Conservation (phyloP, 2,329 filamentous ascomycete species). For the Hypoxylon sp. region DNA sequence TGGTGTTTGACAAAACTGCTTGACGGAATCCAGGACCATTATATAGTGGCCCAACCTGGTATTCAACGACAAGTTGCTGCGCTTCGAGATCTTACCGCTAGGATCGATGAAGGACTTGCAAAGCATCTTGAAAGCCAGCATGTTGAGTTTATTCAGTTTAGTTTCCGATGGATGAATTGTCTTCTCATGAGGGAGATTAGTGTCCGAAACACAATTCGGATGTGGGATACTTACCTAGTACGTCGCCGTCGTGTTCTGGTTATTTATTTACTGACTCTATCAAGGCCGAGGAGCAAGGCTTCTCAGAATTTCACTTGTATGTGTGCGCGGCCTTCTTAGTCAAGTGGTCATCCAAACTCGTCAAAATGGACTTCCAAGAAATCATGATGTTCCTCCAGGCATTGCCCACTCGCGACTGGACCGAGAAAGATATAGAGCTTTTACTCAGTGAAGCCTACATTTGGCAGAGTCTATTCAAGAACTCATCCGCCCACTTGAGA, state of each 20-base stretch:
- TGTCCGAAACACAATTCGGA: constrained; percentile 95
- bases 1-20: constrained; percentile 98
- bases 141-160: constrained; percentile 99
- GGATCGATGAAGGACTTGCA: constrained; percentile 87
- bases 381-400: constrained; percentile 99
- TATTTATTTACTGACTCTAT: constrained; percentile 28
- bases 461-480: constrained; percentile 97
- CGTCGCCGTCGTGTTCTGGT: constrained; percentile 52
- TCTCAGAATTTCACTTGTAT: constrained; percentile 98
- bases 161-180: constrained; percentile 99
- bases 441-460: constrained; percentile 97
- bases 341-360: constrained; percentile 95
- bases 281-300: constrained; percentile 97
- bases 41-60: constrained; percentile 96
- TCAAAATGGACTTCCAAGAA: constrained; percentile 98
- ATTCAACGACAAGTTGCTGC: constrained; percentile 95
- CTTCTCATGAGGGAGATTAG: constrained; percentile 97
- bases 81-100: constrained; percentile 87
- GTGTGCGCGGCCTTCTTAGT: constrained; percentile 98
- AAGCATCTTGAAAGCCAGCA: constrained; percentile 92
- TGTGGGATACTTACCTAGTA: constrained; percentile 99
- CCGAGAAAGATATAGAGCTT: constrained; percentile 97
- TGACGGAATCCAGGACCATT: constrained; percentile 99
- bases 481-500: constrained; percentile 89
- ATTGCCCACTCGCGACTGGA: constrained; percentile 93